A percentile compares a stretch with the other conserved stretches of the same genome.
Evolutionary conservation across 2,329 filamentous ascomycete genomes (phyloP).

Genomic region (Aspergillus spinulosporus): DNA sequence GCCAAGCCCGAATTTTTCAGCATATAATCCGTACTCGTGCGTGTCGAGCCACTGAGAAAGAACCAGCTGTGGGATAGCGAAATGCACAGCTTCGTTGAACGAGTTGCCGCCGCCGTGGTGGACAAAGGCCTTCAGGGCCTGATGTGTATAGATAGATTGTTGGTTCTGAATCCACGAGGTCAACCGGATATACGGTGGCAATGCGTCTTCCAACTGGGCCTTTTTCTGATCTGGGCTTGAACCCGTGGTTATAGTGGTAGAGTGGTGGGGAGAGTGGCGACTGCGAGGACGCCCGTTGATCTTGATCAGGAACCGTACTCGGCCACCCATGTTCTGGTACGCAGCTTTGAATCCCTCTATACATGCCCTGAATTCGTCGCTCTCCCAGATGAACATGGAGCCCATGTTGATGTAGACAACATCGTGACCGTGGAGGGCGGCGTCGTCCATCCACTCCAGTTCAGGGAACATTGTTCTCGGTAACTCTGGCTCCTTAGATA

Average conservation of each 20-base stretch:
- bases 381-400: background rate
- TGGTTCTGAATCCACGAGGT: background rate
- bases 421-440: background rate
- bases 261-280: background rate
- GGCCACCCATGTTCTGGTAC: background rate
- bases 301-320: background rate
- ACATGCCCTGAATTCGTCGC: background rate
- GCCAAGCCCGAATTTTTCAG: background rate
- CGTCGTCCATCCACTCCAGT: background rate
- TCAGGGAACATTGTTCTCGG: background rate
- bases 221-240: background rate
- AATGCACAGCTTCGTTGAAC: slow-evolving; percentile 1
- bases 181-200: background rate
- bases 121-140: background rate
- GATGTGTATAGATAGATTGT: background rate
- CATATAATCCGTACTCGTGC: background rate
- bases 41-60: background rate
- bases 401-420: background rate
- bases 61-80: background rate
- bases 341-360: background rate
- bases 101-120: slow-evolving; percentile 5
- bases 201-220: background rate
- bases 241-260: background rate
- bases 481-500: background rate
- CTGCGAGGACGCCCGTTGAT: background rate